Percentiles rank a stretch among this genome's conserved stretches.
Evolutionary conservation across 192 early-diverging fungal genomes (phyloP).

Genomic region (Phycomyces nitens): DNA sequence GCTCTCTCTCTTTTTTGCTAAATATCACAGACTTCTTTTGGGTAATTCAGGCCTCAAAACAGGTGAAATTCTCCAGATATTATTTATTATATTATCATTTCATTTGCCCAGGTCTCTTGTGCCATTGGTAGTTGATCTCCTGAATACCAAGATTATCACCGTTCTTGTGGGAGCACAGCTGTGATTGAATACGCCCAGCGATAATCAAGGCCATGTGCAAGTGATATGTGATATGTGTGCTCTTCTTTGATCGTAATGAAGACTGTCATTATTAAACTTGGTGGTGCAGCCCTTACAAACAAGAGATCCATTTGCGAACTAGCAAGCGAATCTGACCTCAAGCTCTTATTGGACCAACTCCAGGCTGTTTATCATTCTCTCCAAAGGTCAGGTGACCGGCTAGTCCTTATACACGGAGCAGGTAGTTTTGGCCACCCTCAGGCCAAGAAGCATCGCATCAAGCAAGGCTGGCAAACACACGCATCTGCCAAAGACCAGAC

Average conservation of each 20-base stretch:
- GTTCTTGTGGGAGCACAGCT: no score
- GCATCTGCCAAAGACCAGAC: not conserved
- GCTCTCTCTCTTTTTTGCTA: no score
- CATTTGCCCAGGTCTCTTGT: no score
- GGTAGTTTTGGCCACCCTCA: conserved; percentile 41
- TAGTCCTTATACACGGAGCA: conserved; percentile 35
- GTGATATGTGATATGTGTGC: not conserved
- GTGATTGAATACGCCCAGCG: no score
- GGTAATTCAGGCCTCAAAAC: no score
- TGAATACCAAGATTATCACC: no score
- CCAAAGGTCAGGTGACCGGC: not conserved
- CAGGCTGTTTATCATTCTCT: not conserved
- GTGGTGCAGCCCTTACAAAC: conserved; percentile 27
- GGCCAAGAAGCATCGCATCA: conserved; percentile 31
- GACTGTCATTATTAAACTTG: conserved; percentile 22
- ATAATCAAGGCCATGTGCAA: no score
- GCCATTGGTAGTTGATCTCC: no score
- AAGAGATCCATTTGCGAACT: conserved; percentile 10
- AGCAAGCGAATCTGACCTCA: not conserved
- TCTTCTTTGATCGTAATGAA: not conserved
- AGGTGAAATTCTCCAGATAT: no score
- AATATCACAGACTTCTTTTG: no score
- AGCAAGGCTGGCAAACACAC: conserved; percentile 10
- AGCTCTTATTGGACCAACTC: not conserved
- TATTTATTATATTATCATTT: no score